Conservation (phyloP, 768 basidiomycete species). For the Amanita subjunquillea region DNA sequence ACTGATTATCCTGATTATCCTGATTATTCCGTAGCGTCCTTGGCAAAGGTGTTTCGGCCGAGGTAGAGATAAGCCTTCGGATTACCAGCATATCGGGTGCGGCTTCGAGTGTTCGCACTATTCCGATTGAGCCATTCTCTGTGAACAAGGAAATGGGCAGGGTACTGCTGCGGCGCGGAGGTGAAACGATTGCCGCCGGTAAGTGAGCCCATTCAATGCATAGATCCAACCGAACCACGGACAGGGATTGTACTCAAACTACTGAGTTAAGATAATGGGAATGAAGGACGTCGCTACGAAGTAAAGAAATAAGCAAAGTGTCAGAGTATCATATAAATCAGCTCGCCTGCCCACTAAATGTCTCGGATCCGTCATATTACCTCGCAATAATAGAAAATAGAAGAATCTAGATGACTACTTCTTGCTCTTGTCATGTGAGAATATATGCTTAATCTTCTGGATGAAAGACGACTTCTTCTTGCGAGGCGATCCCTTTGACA, state of each 20-base stretch:
- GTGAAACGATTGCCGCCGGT: conserved; percentile 95
- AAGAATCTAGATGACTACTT: background rate
- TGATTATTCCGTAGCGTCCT: conserved; percentile 47
- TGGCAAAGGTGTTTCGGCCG: conserved; percentile 76
- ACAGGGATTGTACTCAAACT: conserved; percentile 1
- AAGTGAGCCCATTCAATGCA: conserved; percentile 7
- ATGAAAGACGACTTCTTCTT: conserved; percentile 49
- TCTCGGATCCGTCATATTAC: background rate
- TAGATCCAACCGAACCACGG: no score
- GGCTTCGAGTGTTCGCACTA: conserved; percentile 35
- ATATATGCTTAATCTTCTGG: conserved; percentile 41
- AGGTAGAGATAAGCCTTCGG: conserved; percentile 75
- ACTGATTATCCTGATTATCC: background rate
- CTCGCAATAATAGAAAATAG: background rate
- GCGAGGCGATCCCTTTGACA: conserved; percentile 15
- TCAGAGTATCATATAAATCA: background rate
- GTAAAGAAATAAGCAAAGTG: background rate
- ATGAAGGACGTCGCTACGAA: background rate
- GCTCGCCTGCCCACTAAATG: background rate
- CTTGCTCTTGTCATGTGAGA: conserved; percentile 32
- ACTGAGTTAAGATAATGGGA: background rate
- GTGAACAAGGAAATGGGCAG: conserved; percentile 95
- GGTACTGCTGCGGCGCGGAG: conserved; percentile 75
- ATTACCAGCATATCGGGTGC: conserved; percentile 39
- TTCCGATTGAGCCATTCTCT: conserved; percentile 81